Percentiles rank a stretch among this genome's conserved stretches.
phyloP scores from a whole-genome alignment of 2,329 filamentous ascomycete genomes.

The Paecilomyces variotii region DNA sequence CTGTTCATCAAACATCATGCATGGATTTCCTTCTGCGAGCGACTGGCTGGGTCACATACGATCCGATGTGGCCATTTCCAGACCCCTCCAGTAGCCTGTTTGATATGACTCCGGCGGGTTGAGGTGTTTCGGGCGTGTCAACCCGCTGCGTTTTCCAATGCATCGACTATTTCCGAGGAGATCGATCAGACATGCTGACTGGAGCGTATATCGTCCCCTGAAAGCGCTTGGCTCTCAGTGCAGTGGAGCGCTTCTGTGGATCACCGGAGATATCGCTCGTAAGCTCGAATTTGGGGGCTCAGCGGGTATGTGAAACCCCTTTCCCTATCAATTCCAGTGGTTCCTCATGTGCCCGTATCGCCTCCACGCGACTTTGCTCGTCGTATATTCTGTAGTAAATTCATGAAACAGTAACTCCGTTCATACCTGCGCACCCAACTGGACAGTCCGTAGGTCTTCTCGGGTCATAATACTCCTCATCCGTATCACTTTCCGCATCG shows the following conservation, averaged over 20 bases:
- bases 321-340: neutral
- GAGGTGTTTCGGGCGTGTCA: neutral
- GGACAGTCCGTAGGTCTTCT: slow-evolving; percentile 44
- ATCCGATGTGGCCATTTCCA: too few relatives aligned
- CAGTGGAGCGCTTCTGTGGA: neutral
- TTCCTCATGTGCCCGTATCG: neutral
- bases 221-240: neutral
- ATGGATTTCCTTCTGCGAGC: neutral
- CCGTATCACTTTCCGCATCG: slow-evolving; percentile 63
- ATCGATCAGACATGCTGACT: neutral
- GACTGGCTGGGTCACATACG: neutral
- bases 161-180: neutral
- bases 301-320: neutral
- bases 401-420: slow-evolving; percentile 5
- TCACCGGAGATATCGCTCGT: neutral
- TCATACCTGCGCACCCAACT: slow-evolving; percentile 25
- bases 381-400: neutral
- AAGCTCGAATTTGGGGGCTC: neutral
- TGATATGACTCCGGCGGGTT: neutral
- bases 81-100: too few relatives aligned
- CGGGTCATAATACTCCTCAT: slow-evolving; percentile 58
- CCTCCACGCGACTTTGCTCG: neutral
- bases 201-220: neutral
- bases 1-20: neutral
- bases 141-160: neutral